These are phyloP conservation scores for Claviceps sp. DNA, from an alignment of 2,329 filamentous ascomycete genomes.

Conservation along the genomic window DNA sequence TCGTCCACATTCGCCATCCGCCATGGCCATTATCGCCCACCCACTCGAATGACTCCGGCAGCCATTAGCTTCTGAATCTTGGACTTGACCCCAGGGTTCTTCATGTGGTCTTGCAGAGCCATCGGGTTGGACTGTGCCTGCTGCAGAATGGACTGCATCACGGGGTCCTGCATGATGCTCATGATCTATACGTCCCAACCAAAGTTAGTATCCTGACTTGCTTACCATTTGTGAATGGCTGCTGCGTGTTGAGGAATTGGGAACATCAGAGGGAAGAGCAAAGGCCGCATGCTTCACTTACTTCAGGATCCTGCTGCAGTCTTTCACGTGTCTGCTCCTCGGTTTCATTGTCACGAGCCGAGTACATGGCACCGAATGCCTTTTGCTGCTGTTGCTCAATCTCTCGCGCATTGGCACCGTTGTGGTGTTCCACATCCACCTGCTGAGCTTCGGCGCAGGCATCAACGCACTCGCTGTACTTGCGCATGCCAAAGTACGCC, in stretches of 20 bases:
- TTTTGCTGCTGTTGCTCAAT: conserved; percentile 93
- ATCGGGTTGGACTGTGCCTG: conserved; percentile 90
- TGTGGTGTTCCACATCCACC: conserved; percentile 56
- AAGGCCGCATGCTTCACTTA: conserved; percentile 29
- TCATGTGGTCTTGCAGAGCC: conserved; percentile 93
- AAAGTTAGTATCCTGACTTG: neutral
- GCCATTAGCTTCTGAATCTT: conserved; percentile 94
- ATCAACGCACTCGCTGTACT: conserved; percentile 91
- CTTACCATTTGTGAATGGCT: too few relatives aligned
- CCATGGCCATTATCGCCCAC: conserved; percentile 22
- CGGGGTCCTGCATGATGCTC: conserved; percentile 80
- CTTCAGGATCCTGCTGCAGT: conserved; percentile 80
- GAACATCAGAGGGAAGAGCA: neutral
- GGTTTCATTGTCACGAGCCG: conserved; percentile 81
- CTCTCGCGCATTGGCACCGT: conserved; percentile 71
- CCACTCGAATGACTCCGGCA: conserved; percentile 79
- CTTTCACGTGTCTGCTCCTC: conserved; percentile 92
- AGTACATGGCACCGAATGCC: conserved; percentile 79
- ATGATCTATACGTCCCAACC: conserved; percentile 48
- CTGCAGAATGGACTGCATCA: conserved; percentile 96
- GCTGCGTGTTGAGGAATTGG: neutral
- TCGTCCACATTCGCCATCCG: too few relatives aligned
- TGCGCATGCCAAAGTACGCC: conserved; percentile 92
- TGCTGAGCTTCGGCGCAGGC: conserved; percentile 68
- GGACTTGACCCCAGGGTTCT: conserved; percentile 67